Evolutionary conservation across 2,329 filamentous ascomycete species (phyloP), one percentile per base, ranked within the genome.

Genomic region (Neonectria punicea): DNA sequence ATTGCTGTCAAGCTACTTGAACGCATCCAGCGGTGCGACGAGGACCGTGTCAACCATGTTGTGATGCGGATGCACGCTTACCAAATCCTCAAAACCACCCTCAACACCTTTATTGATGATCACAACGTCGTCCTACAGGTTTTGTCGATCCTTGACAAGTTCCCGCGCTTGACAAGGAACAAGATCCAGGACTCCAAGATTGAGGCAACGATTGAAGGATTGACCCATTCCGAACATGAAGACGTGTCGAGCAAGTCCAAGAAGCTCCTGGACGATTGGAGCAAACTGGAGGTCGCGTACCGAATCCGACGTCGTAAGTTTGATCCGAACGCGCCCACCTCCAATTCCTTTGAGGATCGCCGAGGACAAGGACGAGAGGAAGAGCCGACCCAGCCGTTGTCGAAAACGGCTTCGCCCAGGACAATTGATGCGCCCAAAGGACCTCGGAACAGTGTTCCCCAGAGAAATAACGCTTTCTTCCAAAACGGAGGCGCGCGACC

Each of bases 61-160:
- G 94, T 98, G 43, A 92, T 98, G 76, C 93, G 93, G 74, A 97
- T 98, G 91, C 96, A 98, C 82, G 96, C 95, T 57, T 99, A 99
- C 78, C 92, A 95, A 76, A 97, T 98, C 70, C 84, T 99, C 67
- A 97, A 96, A 78, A 93, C 92, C 34, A 92, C 93, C 6, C 85
- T 99, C 58, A 90, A 89, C 68, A 91, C 92, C 28, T 99, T 95
- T 84, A 89, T 90, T 67, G 92, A 94, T n/a, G 96, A 98, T 77
- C 86, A 90, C 78, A 97, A 98, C 72, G 90, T 98, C 30, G 89
- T 97, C 41, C 82, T 97, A 67, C 96, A 98, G 80, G 90, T 97
- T 30, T 85, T 99, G 67, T 91, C 96, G 69, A 94, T 99, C 60
- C 86, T 99, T 20, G 91, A 97, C 78, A 91, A 90, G 68, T 92